These are phyloP conservation scores for Simmondsia chinensis DNA, from an alignment of 148 eudicot genomes.

Conservation along the genomic window DNA sequence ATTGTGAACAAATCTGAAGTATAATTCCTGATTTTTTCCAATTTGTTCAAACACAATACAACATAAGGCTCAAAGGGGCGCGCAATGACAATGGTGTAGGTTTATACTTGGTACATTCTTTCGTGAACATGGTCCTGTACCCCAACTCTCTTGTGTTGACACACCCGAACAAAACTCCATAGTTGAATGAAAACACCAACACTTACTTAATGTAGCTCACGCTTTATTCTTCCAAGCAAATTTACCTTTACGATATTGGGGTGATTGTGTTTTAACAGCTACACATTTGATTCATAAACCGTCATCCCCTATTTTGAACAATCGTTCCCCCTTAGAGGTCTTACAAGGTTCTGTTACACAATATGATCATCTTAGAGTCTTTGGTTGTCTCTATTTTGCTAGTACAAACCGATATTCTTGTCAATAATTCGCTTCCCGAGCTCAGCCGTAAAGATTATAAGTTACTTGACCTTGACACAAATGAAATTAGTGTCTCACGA, in stretches of 20 bases:
- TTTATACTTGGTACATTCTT: neutral
- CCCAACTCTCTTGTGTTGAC: neutral
- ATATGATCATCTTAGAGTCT: neutral
- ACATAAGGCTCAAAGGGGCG: neutral
- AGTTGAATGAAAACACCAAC: slow-evolving; percentile 7
- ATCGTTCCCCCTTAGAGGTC: slow-evolving; percentile 1
- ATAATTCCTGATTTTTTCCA: neutral
- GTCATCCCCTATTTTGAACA: neutral
- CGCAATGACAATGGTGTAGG: slow-evolving; percentile 7
- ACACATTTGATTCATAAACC: neutral
- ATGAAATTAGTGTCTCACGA: too few relatives aligned
- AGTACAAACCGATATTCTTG: neutral
- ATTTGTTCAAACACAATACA: neutral
- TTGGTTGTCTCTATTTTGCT: slow-evolving; percentile 7
- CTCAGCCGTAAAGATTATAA: too few relatives aligned
- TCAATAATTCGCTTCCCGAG: neutral
- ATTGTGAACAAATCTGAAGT: slow-evolving; percentile 1
- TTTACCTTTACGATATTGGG: neutral
- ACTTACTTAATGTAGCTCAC: neutral
- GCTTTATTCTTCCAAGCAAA: slow-evolving; percentile 1
- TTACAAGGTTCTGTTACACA: neutral
- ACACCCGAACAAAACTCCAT: slow-evolving; percentile 11
- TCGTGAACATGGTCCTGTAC: neutral
- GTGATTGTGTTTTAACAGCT: neutral
- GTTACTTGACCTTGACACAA: too few relatives aligned